A percentile compares a stretch with the other conserved stretches of the same genome.
These are phyloP conservation scores for Scleroderma citrinum DNA, from an alignment of 768 basidiomycete genomes.

Conservation along the genomic window DNA sequence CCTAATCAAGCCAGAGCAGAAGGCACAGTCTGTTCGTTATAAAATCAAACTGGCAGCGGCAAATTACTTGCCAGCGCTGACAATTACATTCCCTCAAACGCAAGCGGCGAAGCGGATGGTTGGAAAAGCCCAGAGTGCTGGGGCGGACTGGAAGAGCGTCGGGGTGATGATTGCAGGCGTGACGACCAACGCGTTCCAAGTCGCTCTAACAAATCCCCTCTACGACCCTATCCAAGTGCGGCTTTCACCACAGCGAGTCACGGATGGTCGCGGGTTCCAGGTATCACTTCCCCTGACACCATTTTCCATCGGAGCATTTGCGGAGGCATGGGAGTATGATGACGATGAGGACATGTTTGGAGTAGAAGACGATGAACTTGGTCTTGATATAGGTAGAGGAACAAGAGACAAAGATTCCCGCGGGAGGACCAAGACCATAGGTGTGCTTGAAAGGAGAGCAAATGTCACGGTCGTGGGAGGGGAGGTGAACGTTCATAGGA, in stretches of 20 bases:
- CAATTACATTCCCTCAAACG: slow-evolving; percentile 59
- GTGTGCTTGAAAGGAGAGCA: slow-evolving; percentile 82
- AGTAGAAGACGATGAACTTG: slow-evolving; percentile 34
- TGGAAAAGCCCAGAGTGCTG: slow-evolving; percentile 31
- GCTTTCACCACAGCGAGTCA: slow-evolving; percentile 66
- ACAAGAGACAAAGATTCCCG: slow-evolving; percentile 43
- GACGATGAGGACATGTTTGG: slow-evolving; percentile 86
- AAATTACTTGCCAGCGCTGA: slow-evolving; percentile 87
- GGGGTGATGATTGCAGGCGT: slow-evolving; percentile 57
- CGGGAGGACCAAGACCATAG: slow-evolving; percentile 53
- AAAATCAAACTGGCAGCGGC: slow-evolving; percentile 97
- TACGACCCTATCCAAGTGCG: slow-evolving; percentile 94
- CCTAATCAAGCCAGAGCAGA: slow-evolving; percentile 96
- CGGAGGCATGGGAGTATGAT: slow-evolving; percentile 98
- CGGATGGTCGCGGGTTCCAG: slow-evolving; percentile 49
- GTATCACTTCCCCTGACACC: slow-evolving; percentile 71
- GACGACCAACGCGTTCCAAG: slow-evolving; percentile 79
- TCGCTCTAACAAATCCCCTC: slow-evolving; percentile 89
- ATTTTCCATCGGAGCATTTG: slow-evolving; percentile 85
- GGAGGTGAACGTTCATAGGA: slow-evolving; percentile 80
- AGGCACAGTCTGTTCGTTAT: slow-evolving; percentile 88
- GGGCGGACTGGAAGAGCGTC: slow-evolving; percentile 32
- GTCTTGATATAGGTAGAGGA: slow-evolving; percentile 31
- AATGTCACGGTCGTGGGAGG: slow-evolving; percentile 87
- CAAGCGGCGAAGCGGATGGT: slow-evolving; percentile 33